These are phyloP conservation scores for Lagenidium giganteum DNA, from an alignment of 352 stramenopile genomes.

Conservation along the genomic window DNA sequence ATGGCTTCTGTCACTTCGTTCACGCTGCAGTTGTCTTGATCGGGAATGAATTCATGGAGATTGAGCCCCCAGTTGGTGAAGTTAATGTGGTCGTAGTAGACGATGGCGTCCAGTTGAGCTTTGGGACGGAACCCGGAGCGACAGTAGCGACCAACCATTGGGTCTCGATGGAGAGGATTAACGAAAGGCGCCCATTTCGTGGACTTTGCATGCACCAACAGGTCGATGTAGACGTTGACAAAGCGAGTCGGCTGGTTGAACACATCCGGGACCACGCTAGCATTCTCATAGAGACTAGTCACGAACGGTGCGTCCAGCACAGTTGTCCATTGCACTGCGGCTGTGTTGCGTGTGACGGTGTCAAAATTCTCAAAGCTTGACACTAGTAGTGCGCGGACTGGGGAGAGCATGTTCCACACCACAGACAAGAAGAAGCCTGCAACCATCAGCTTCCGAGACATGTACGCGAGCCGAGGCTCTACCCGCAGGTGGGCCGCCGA, in stretches of 20 bases:
- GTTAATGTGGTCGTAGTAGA: not conserved
- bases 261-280: not conserved
- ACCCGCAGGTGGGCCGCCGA: no score
- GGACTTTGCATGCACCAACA: not conserved
- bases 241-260: not conserved
- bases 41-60: conserved; percentile 1
- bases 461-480: no score
- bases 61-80: not conserved
- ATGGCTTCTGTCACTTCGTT: conserved; percentile 7
- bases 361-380: not conserved
- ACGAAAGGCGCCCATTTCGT: conserved; percentile 1
- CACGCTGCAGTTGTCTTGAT: conserved; percentile 1
- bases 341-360: no score
- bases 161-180: not conserved
- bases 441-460: no score
- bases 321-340: not conserved
- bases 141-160: conserved; percentile 5
- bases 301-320: conserved; percentile 3
- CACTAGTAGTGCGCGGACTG: not conserved
- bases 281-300: conserved; percentile 4
- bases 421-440: no score
- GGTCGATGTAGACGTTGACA: conserved; percentile 8
- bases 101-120: not conserved
- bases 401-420: conserved; percentile 6
- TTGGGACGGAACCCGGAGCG: not conserved